A percentile compares a stretch with the other conserved stretches of the same genome.
Evolutionary conservation across 306 rosid genomes (phyloP).

Genomic region (Prunus mongolica): DNA sequence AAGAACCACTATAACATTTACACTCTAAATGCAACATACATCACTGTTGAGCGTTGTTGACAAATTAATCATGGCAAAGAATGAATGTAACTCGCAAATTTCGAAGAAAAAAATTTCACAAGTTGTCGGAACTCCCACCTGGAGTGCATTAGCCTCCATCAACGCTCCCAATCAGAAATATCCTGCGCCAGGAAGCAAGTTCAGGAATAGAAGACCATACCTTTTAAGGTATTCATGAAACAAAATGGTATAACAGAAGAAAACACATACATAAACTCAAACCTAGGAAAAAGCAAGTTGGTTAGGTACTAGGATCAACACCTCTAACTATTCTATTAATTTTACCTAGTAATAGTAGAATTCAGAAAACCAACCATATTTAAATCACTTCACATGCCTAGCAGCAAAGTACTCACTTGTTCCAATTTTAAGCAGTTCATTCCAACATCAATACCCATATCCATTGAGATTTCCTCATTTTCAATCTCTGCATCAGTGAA

Average conservation of each 20-base stretch:
- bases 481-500: slow-evolving; percentile 85
- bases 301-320: neutral
- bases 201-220: neutral
- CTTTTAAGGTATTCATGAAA: neutral
- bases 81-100: slow-evolving; percentile 19
- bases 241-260: neutral
- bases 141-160: slow-evolving; percentile 10
- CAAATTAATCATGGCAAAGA: slow-evolving; percentile 13
- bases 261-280: neutral
- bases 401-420: slow-evolving; percentile 34
- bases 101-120: slow-evolving; percentile 10
- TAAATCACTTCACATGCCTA: neutral
- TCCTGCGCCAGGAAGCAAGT: slow-evolving; percentile 39
- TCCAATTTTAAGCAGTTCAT: slow-evolving; percentile 28
- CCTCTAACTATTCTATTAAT: too few species aligned
- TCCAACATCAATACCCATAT: slow-evolving; percentile 29
- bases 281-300: neutral
- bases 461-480: slow-evolving; percentile 36
- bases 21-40: slow-evolving; percentile 19
- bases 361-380: neutral
- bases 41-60: neutral
- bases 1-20: slow-evolving; percentile 14
- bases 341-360: neutral
- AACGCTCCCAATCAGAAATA: slow-evolving; percentile 21
- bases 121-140: slow-evolving; percentile 21